Conservation (phyloP, 805 yeast genomes). For the Candida sphagnicola region DNA sequence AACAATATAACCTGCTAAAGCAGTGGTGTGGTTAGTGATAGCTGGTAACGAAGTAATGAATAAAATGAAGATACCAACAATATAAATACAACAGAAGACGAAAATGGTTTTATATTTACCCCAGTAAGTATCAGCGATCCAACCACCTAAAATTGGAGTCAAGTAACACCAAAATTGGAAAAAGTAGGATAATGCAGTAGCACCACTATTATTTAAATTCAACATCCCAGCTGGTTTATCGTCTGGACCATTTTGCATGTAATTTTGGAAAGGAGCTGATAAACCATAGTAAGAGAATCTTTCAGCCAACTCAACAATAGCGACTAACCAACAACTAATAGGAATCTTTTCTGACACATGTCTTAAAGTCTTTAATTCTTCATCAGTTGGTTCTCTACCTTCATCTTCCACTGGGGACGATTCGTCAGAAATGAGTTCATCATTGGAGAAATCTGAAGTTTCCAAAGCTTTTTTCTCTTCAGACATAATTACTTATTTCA, state of each 20-base stretch:
- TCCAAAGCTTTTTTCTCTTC: neutral
- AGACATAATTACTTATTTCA: too few relatives aligned
- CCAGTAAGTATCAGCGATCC: slow-evolving; percentile 67
- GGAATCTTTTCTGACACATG: slow-evolving; percentile 53
- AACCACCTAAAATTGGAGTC: slow-evolving; percentile 76
- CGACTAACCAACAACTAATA: slow-evolving; percentile 56
- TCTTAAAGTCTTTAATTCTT: slow-evolving; percentile 48
- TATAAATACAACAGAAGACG: slow-evolving; percentile 55
- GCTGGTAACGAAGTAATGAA: slow-evolving; percentile 69
- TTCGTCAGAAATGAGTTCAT: neutral
- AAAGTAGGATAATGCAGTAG: slow-evolving; percentile 69
- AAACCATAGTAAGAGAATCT: slow-evolving; percentile 80
- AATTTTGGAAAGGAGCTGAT: slow-evolving; percentile 72
- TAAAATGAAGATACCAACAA: slow-evolving; percentile 58
- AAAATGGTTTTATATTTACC: slow-evolving; percentile 71
- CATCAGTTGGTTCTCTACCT: slow-evolving; percentile 48
- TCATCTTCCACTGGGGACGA: slow-evolving; percentile 19
- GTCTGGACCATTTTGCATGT: slow-evolving; percentile 57
- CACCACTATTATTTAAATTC: slow-evolving; percentile 55
- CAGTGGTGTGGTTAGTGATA: slow-evolving; percentile 44
- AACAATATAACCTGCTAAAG: slow-evolving; percentile 59
- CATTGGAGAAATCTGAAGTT: neutral
- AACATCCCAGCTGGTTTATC: slow-evolving; percentile 46
- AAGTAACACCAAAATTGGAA: slow-evolving; percentile 82
- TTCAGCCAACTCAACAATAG: slow-evolving; percentile 74